Evolutionary conservation across 345 rosid genomes (phyloP).

Genomic region (Carallia pectinifolia): DNA sequence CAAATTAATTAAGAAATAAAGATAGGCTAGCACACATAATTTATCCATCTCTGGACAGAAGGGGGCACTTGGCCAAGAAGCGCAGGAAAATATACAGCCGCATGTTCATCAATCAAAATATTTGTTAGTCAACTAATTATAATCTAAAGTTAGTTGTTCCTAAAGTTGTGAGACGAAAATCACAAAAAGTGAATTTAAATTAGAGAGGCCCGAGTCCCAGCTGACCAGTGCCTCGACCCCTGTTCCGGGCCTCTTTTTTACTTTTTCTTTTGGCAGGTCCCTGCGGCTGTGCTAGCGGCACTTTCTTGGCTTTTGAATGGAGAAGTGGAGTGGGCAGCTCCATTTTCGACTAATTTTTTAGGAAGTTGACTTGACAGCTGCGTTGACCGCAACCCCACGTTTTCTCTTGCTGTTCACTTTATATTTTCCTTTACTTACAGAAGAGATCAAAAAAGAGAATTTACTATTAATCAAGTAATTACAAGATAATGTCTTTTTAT

Average conservation of each 20-base stretch:
- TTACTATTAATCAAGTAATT: no score
- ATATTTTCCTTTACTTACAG: no score
- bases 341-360: not conserved
- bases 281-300: not conserved
- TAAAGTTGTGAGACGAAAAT: no score
- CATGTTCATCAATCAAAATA: not conserved
- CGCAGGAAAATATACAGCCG: no score
- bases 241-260: not conserved
- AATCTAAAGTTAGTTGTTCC: not conserved
- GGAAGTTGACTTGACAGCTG: not conserved
- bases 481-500: no score
- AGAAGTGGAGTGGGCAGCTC: conserved; percentile 1
- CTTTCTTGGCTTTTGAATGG: no score
- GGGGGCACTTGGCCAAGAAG: not conserved
- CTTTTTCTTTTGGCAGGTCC: not conserved
- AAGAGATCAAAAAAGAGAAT: no score
- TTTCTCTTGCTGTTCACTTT: no score
- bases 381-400: no score
- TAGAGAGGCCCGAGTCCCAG: no score
- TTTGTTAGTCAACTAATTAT: not conserved
- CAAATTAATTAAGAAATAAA: not conserved
- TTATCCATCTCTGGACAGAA: not conserved
- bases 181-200: no score
- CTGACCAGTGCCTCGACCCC: no score
- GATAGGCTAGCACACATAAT: not conserved